A percentile compares a stretch with the other conserved stretches of the same genome.
Conservation (phyloP, 306 rosid genomes). For the Comarum palustre region DNA sequence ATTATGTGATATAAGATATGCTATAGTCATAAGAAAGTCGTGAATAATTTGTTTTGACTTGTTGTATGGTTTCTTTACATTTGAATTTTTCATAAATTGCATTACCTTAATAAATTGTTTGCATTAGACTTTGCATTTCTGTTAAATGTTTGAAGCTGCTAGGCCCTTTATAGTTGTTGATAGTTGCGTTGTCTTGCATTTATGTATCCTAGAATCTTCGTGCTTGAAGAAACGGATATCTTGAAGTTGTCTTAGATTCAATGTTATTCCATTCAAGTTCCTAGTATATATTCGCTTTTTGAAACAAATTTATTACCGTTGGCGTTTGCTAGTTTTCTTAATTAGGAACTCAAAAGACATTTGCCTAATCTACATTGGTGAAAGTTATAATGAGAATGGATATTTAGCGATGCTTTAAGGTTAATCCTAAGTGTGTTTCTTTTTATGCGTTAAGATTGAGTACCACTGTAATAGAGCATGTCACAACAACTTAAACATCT, state of each 20-base stretch:
- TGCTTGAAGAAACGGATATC: neutral
- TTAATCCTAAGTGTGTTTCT: neutral
- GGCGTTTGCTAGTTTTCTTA: neutral
- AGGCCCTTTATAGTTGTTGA: neutral
- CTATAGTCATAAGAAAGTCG: neutral
- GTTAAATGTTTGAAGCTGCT: neutral
- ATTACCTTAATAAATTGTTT: neutral
- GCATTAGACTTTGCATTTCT: neutral
- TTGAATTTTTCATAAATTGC: neutral
- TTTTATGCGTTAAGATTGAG: neutral
- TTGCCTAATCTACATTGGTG: neutral
- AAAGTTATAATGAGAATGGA: neutral
- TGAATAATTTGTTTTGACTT: neutral
- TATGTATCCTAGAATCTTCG: neutral
- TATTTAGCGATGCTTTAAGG: neutral
- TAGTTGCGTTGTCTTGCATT: neutral
- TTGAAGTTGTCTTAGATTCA: neutral
- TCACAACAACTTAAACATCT: conserved; percentile 1
- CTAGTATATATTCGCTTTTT: neutral
- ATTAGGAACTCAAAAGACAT: neutral
- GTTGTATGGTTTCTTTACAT: neutral
- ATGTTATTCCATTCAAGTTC: neutral
- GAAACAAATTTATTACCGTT: neutral
- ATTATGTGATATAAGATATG: neutral
- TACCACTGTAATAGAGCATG: neutral